phyloP scores from a whole-genome alignment of 495 filamentous ascomycete species.

The Aspergillus nidulans region DNA sequence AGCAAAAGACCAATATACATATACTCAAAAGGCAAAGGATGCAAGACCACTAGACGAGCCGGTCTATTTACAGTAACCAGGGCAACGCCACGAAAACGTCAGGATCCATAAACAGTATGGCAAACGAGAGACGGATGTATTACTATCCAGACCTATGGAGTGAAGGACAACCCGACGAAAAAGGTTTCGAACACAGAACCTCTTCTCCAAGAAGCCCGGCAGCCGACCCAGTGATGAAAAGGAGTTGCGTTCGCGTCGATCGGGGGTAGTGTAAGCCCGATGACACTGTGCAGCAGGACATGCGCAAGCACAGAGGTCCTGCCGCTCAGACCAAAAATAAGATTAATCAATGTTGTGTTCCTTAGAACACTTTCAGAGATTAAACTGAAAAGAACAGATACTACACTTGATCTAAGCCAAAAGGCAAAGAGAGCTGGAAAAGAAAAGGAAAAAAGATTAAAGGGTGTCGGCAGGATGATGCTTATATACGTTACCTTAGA shows the following conservation, averaged over 20 bases:
- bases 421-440: conserved; percentile 55
- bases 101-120: no score
- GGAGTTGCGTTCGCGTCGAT: conserved; percentile 73
- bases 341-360: conserved; percentile 78
- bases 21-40: no score
- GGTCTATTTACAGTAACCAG: no score
- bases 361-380: conserved; percentile 67
- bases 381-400: conserved; percentile 99
- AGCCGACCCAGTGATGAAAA: conserved; percentile 58
- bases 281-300: conserved; percentile 70
- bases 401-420: conserved; percentile 93
- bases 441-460: conserved; percentile 43
- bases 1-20: no score
- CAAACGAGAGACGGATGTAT: no score
- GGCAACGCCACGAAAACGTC: no score
- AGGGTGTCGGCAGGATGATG: conserved; percentile 17
- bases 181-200: no score
- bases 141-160: no score
- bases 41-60: no score
- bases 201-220: conserved; percentile 63
- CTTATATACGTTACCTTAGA: conserved; percentile 25
- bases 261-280: conserved; percentile 84
- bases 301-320: conserved; percentile 79
- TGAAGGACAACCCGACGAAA: no score
- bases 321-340: conserved; percentile 63